A percentile compares a stretch with the other conserved stretches of the same genome.
Evolutionary conservation across 2,329 filamentous ascomycete species (phyloP).

Genomic region (Trichophyton equinum): DNA sequence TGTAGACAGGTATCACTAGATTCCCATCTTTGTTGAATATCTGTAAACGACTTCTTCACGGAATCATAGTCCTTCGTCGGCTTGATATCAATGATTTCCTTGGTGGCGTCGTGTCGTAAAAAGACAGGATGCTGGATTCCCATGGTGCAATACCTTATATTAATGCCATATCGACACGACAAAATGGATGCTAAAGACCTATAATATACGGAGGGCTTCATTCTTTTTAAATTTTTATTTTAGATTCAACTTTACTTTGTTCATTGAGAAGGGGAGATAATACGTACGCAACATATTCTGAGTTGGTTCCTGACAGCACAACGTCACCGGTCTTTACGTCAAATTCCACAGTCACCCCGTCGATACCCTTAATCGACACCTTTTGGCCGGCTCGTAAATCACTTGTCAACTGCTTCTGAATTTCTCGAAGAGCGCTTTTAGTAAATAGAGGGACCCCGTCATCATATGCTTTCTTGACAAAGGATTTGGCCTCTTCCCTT

Average conservation of each 20-base stretch:
- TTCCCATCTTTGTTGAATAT: constrained; percentile 4
- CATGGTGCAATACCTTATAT: neutral
- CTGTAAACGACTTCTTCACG: neutral
- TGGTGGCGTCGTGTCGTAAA: constrained; percentile 6
- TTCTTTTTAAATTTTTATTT: neutral
- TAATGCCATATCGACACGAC: too few relatives aligned
- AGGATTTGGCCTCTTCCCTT: neutral
- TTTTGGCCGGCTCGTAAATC: neutral
- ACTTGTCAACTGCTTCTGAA: constrained; percentile 1
- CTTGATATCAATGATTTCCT: neutral
- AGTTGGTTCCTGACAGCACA: neutral
- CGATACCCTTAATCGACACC: neutral
- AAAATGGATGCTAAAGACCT: neutral
- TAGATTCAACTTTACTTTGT: neutral
- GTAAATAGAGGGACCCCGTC: constrained; percentile 2
- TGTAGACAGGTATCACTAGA: constrained; percentile 5
- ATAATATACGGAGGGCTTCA: neutral
- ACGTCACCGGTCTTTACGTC: neutral
- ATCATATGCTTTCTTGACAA: constrained; percentile 1
- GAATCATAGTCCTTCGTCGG: neutral
- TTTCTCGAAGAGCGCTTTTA: neutral
- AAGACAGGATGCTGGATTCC: neutral
- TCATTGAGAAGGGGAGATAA: neutral
- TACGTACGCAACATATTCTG: constrained; percentile 2
- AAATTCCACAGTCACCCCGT: neutral